Conservation (phyloP, 2,329 filamentous ascomycete species). For the Epichloe sp. region DNA sequence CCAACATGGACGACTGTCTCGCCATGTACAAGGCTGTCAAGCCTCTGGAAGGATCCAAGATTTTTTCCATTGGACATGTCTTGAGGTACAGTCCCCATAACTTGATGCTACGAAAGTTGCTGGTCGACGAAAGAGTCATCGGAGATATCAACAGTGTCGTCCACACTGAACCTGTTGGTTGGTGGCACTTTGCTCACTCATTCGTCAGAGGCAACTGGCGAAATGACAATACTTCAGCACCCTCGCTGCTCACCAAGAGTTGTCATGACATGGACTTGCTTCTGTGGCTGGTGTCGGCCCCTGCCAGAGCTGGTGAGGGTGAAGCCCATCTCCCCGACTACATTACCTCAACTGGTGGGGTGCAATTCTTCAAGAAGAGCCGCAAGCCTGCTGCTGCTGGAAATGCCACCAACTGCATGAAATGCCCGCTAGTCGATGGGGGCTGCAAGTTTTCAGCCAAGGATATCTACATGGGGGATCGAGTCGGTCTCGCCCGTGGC, state of each 20-base stretch:
- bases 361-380: constrained; percentile 64
- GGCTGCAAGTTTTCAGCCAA: constrained; percentile 77
- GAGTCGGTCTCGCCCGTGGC: constrained; percentile 45
- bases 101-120: constrained; percentile 63
- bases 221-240: constrained; percentile 61
- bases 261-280: constrained; percentile 94
- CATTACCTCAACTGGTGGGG: constrained; percentile 61
- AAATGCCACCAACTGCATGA: constrained; percentile 71
- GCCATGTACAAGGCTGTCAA: constrained; percentile 52
- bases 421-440: constrained; percentile 51
- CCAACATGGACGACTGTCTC: constrained; percentile 64
- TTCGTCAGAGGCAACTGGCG: constrained; percentile 94
- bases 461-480: constrained; percentile 64
- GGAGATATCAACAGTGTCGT: constrained; percentile 78
- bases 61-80: constrained; percentile 92
- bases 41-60: constrained; percentile 18
- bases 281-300: constrained; percentile 79
- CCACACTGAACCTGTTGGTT: constrained; percentile 89
- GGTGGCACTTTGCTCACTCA: constrained; percentile 89
- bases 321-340: constrained; percentile 59
- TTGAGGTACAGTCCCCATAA: constrained; percentile 85
- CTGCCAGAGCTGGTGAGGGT: constrained; percentile 30
- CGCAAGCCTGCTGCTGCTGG: constrained; percentile 68
- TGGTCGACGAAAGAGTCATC: constrained; percentile 62
- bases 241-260: constrained; percentile 81